A percentile compares a stretch with the other conserved stretches of the same genome.
Conservation (phyloP, 768 basidiomycete genomes). For the Macrolepiota dolichaula region DNA sequence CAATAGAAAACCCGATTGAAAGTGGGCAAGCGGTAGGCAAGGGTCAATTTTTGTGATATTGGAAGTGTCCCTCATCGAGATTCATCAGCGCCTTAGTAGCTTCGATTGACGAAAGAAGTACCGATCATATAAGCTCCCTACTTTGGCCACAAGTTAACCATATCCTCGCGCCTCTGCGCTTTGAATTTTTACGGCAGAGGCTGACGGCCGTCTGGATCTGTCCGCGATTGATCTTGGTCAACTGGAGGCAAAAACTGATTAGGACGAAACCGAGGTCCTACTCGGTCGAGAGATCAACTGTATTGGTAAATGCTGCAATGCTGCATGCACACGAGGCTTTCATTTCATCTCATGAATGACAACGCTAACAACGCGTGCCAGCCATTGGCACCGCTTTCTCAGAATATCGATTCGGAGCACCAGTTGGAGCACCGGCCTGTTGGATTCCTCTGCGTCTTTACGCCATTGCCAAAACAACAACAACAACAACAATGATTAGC, state of each 20-base stretch:
- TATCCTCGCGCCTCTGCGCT: conserved; percentile 6
- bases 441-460: conserved; percentile 12
- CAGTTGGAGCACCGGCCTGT: conserved; percentile 6
- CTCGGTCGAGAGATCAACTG: conserved; percentile 16
- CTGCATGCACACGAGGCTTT: conserved; percentile 36
- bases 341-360: conserved; percentile 28
- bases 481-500: conserved; percentile 35
- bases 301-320: conserved; percentile 14
- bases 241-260: conserved; percentile 23
- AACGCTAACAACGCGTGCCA: conserved; percentile 33
- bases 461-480: conserved; percentile 19
- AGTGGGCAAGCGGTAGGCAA: not conserved
- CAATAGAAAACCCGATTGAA: not conserved
- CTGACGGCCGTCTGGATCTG: conserved; percentile 9
- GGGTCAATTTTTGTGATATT: not conserved
- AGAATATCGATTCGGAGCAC: conserved; percentile 18
- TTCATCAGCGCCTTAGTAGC: not conserved
- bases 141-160: conserved; percentile 9
- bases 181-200: conserved; percentile 11
- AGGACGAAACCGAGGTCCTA: conserved; percentile 22
- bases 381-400: conserved; percentile 27
- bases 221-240: conserved; percentile 7
- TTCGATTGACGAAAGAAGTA: conserved; percentile 7
- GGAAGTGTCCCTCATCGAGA: conserved; percentile 9
- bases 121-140: conserved; percentile 10